A percentile compares a stretch with the other conserved stretches of the same genome.
Conservation (phyloP, 2,329 filamentous ascomycete genomes). For the Colletotrichum navitas region DNA sequence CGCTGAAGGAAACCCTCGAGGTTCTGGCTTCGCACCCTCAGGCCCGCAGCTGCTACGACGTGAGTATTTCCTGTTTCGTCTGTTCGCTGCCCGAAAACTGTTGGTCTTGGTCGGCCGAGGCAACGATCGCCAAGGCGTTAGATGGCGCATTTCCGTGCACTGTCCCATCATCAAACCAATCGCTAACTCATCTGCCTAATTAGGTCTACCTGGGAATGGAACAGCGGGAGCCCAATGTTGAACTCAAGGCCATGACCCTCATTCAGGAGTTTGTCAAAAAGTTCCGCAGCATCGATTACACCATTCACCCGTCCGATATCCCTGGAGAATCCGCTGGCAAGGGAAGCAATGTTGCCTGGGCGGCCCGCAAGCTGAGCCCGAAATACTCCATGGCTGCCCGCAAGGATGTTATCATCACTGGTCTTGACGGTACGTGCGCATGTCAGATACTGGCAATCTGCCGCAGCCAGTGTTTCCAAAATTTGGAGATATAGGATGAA, state of each 20-base stretch:
- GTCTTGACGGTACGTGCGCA: conserved; percentile 74
- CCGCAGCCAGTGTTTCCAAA: conserved; percentile 42
- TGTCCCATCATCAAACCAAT: neutral
- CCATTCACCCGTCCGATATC: conserved; percentile 74
- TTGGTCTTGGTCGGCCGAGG: neutral
- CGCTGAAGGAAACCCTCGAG: conserved; percentile 75
- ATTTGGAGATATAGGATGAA: conserved; percentile 43
- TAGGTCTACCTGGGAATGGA: conserved; percentile 82
- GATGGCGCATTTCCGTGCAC: neutral
- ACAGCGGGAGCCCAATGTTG: conserved; percentile 71
- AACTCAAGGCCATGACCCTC: conserved; percentile 71
- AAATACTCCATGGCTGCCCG: conserved; percentile 66
- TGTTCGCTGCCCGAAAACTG: neutral
- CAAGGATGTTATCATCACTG: conserved; percentile 76
- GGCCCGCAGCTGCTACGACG: conserved; percentile 75
- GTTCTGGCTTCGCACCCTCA: conserved; percentile 76
- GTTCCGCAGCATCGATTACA: conserved; percentile 76
- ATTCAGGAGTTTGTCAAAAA: conserved; percentile 73
- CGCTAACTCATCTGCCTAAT: conserved; percentile 27
- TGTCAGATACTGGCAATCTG: conserved; percentile 35
- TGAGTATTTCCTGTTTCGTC: conserved; percentile 57
- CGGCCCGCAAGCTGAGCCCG: conserved; percentile 73
- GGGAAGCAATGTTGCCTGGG: conserved; percentile 81
- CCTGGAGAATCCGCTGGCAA: conserved; percentile 79
- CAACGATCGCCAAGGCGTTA: neutral